A percentile compares a stretch with the other conserved stretches of the same genome.
Conservation (phyloP, 2,329 filamentous ascomycete genomes). For the Dactylellina cionopaga region DNA sequence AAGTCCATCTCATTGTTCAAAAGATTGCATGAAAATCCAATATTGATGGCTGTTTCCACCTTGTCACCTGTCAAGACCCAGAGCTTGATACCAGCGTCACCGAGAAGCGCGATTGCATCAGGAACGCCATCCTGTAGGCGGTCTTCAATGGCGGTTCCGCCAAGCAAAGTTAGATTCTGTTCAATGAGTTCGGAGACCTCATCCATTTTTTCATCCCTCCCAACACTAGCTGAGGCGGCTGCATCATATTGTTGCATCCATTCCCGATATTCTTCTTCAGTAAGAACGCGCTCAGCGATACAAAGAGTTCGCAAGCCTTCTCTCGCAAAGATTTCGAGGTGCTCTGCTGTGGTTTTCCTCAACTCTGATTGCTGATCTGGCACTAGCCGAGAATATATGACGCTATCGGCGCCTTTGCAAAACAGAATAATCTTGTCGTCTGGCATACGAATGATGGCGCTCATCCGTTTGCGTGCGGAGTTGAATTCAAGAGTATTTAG, state of each 20-base stretch:
- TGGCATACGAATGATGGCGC: constrained; percentile 93
- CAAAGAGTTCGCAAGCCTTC: constrained; percentile 95
- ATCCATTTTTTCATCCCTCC: constrained; percentile 93
- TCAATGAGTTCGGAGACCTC: constrained; percentile 89
- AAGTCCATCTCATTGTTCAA: constrained; percentile 98
- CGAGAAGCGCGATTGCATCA: constrained; percentile 90
- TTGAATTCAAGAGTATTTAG: constrained; percentile 98
- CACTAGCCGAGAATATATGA: constrained; percentile 92
- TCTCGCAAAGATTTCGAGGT: constrained; percentile 94
- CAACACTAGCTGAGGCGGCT: constrained; percentile 81
- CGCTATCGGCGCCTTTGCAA: constrained; percentile 96
- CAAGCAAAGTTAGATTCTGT: constrained; percentile 84
- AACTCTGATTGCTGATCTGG: constrained; percentile 86
- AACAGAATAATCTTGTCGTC: constrained; percentile 88
- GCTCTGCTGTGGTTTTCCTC: constrained; percentile 83
- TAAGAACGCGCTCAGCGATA: constrained; percentile 83
- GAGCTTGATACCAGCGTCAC: constrained; percentile 93
- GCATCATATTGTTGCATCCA: constrained; percentile 90
- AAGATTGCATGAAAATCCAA: constrained; percentile 97
- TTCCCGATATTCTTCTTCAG: constrained; percentile 80
- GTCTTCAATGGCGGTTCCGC: constrained; percentile 97
- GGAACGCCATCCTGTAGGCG: constrained; percentile 95
- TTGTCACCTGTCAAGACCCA: constrained; percentile 99
- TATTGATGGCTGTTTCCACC: constrained; percentile 99
- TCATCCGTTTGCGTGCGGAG: constrained; percentile 96